These are phyloP conservation scores for Cetradonia linearis DNA, from an alignment of 495 filamentous ascomycete species.

Conservation along the genomic window DNA sequence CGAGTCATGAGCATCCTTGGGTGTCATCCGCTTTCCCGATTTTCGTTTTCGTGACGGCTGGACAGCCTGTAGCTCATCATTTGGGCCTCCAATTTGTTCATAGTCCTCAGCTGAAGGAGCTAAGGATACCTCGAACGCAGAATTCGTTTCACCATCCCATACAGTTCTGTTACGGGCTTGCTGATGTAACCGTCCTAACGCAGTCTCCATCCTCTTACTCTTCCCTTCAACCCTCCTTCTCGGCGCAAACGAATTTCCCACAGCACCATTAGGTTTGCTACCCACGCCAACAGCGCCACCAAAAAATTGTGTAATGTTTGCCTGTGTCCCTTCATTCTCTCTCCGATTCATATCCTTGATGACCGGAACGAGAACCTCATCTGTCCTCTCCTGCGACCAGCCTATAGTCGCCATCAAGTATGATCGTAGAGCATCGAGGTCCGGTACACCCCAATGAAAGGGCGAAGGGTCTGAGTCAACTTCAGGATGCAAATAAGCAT, in stretches of 20 bases:
- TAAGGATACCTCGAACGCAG: not conserved
- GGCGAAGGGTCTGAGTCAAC: slow-evolving; percentile 66
- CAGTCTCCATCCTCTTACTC: slow-evolving; percentile 76
- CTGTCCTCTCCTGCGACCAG: slow-evolving; percentile 81
- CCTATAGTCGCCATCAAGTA: slow-evolving; percentile 92
- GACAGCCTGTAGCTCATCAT: slow-evolving; percentile 3
- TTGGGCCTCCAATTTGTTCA: slow-evolving; percentile 12
- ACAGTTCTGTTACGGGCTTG: slow-evolving; percentile 36
- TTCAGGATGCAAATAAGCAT: slow-evolving; percentile 76
- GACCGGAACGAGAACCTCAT: slow-evolving; percentile 89
- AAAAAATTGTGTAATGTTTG: slow-evolving; percentile 91
- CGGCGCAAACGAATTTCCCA: slow-evolving; percentile 66
- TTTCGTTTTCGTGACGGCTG: slow-evolving; percentile 8
- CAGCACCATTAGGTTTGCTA: slow-evolving; percentile 24
- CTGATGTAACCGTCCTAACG: slow-evolving; percentile 56
- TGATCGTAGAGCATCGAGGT: slow-evolving; percentile 70
- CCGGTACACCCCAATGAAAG: slow-evolving; percentile 93
- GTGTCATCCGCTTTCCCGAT: slow-evolving; percentile 15
- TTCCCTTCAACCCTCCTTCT: slow-evolving; percentile 49
- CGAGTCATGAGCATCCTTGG: slow-evolving; percentile 3
- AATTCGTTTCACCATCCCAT: slow-evolving; percentile 8
- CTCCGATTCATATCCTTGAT: slow-evolving; percentile 87
- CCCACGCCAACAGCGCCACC: slow-evolving; percentile 48
- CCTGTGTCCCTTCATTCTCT: slow-evolving; percentile 80
- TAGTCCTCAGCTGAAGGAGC: not conserved